Evolutionary conservation across 129 eudicot genomes (phyloP).

Genomic region (Artemisia annua): DNA sequence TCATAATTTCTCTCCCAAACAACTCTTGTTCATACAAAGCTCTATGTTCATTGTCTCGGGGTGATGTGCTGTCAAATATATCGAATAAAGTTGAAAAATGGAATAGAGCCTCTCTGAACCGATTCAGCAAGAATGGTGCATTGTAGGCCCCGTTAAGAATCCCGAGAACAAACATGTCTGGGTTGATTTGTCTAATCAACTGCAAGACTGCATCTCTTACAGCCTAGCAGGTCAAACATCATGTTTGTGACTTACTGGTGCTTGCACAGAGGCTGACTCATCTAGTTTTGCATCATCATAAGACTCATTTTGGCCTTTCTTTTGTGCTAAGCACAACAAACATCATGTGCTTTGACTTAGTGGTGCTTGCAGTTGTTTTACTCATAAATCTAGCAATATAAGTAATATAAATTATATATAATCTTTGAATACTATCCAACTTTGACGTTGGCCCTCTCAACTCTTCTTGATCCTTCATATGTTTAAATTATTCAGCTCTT

Average conservation of each 20-base stretch:
- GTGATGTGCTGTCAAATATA: conserved; percentile 45
- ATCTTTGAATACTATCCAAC: conserved; percentile 9
- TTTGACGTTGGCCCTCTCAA: background rate
- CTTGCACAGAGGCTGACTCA: background rate
- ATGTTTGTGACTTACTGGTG: conserved; percentile 13
- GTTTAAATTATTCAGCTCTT: background rate
- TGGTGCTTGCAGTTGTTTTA: conserved; percentile 5
- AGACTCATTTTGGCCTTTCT: no score
- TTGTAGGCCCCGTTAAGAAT: conserved; percentile 52
- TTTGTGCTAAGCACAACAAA: conserved; percentile 12
- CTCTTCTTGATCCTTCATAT: conserved; percentile 2
- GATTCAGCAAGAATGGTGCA: conserved; percentile 58
- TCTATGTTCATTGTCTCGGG: conserved; percentile 38
- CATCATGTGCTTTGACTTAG: conserved; percentile 4
- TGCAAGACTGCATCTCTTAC: conserved; percentile 48
- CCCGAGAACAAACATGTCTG: conserved; percentile 58
- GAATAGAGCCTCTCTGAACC: conserved; percentile 61
- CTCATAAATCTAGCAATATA: background rate
- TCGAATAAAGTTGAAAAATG: conserved; percentile 65
- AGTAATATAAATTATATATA: background rate
- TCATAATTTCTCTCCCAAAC: conserved; percentile 6
- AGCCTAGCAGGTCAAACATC: conserved; percentile 26
- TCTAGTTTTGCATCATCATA: no score
- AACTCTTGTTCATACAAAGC: conserved; percentile 42
- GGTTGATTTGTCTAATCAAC: conserved; percentile 48